A percentile compares a stretch with the other conserved stretches of the same genome.
Conservation (phyloP, 345 rosid species). For the Chamaenerion angustifolium region DNA sequence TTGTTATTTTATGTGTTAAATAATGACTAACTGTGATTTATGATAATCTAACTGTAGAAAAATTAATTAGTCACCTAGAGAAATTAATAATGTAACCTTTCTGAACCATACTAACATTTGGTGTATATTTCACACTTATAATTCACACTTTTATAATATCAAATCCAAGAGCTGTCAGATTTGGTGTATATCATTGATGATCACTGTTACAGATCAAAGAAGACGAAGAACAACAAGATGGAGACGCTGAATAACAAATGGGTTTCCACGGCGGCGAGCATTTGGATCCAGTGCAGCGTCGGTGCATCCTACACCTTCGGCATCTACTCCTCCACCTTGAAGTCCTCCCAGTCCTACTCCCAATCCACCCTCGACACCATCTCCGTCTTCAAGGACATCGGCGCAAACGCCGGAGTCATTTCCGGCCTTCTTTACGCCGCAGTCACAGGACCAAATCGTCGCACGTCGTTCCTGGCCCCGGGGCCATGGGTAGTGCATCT, state of each 20-base stretch:
- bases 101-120: too few relatives aligned
- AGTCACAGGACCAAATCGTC: slow-evolving; percentile 16
- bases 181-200: too few relatives aligned
- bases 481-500: slow-evolving; percentile 72
- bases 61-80: too few relatives aligned
- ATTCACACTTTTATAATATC: too few relatives aligned
- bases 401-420: slow-evolving; percentile 71
- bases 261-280: slow-evolving; percentile 68
- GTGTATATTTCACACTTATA: too few relatives aligned
- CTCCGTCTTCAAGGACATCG: slow-evolving; percentile 93
- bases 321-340: slow-evolving; percentile 61
- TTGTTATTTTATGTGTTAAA: too few relatives aligned
- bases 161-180: too few relatives aligned
- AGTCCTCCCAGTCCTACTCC: slow-evolving; percentile 64
- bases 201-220: background rate
- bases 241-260: slow-evolving; percentile 27
- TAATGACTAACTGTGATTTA: too few relatives aligned
- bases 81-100: too few relatives aligned
- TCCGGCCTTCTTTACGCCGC: slow-evolving; percentile 65
- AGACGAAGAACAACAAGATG: background rate
- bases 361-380: slow-evolving; percentile 92
- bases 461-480: slow-evolving; percentile 10
- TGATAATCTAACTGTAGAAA: too few relatives aligned
- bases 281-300: slow-evolving; percentile 67
- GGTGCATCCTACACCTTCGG: slow-evolving; percentile 74